phyloP scores from a whole-genome alignment of 495 filamentous ascomycete genomes.

The Elasticomyces elasticus region DNA sequence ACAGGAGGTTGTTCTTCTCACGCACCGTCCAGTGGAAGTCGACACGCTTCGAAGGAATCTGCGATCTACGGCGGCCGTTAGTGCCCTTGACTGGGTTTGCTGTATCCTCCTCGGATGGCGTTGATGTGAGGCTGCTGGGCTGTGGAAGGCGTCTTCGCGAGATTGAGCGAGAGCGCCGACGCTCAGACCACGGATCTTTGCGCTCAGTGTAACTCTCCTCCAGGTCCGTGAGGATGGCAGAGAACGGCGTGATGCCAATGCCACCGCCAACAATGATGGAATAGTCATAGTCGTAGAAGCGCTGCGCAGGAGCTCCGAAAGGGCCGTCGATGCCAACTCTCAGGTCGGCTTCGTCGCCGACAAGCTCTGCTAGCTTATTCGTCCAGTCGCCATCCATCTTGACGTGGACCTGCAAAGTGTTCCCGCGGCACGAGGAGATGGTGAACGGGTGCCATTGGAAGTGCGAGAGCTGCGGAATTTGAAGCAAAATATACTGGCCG shows the following conservation, averaged over 20 bases:
- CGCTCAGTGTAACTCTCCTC: conserved; percentile 21
- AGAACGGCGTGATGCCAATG: conserved; percentile 36
- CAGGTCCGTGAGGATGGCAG: conserved; percentile 33
- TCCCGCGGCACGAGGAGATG: conserved; percentile 27
- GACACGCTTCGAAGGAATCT: conserved; percentile 14
- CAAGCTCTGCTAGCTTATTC: conserved; percentile 15
- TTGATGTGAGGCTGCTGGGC: no score
- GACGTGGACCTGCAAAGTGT: conserved; percentile 27
- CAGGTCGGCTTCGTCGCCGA: conserved; percentile 1
- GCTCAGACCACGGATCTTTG: conserved; percentile 11
- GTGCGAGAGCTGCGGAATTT: conserved; percentile 27
- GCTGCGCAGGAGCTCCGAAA: conserved; percentile 31
- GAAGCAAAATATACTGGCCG: conserved; percentile 35
- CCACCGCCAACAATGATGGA: conserved; percentile 32
- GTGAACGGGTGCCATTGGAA: conserved; percentile 37
- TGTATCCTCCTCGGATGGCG: no score
- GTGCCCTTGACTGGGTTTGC: no score
- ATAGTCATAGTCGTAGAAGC: conserved; percentile 35
- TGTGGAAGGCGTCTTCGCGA: no score
- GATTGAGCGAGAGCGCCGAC: conserved; percentile 6
- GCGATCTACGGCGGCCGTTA: background rate
- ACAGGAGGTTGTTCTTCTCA: conserved; percentile 33
- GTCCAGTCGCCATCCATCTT: conserved; percentile 31
- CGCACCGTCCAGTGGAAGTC: conserved; percentile 39
- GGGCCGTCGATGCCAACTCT: conserved; percentile 29